These are phyloP conservation scores for Suhomyces bokatorum DNA, from an alignment of 1,139 yeast genomes.

Conservation along the genomic window DNA sequence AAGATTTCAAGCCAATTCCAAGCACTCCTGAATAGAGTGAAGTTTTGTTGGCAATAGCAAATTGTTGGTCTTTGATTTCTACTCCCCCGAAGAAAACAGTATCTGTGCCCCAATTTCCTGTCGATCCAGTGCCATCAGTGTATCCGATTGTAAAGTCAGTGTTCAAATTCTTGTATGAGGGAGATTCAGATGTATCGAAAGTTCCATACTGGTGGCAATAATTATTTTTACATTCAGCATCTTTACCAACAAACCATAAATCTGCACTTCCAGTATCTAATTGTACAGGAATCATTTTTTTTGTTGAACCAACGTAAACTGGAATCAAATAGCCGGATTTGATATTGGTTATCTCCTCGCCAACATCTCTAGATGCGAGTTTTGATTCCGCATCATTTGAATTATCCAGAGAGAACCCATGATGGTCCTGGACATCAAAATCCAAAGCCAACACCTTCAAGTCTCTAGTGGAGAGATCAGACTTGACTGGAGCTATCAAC, in stretches of 20 bases:
- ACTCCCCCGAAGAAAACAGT: constrained; percentile 13
- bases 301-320: constrained; percentile 11
- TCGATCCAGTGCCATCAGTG: constrained; percentile 16
- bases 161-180: constrained; percentile 7
- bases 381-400: too few species aligned
- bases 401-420: too few species aligned
- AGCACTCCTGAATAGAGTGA: constrained; percentile 18
- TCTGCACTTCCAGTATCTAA: constrained; percentile 27
- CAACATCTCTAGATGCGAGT: too few species aligned
- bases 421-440: background rate
- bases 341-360: too few species aligned
- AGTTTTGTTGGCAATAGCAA: constrained; percentile 22
- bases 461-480: background rate
- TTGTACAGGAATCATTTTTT: constrained; percentile 11
- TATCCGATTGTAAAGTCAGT: constrained; percentile 16
- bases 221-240: constrained; percentile 22
- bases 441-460: background rate
- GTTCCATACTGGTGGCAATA: constrained; percentile 10
- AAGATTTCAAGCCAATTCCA: constrained; percentile 39
- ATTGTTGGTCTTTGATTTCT: constrained; percentile 16
- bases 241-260: constrained; percentile 22
- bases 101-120: constrained; percentile 22
- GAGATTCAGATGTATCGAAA: constrained; percentile 12
- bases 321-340: too few species aligned
- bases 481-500: background rate